These are phyloP conservation scores for Nadsonia commutata DNA, from an alignment of 1,139 yeast genomes.

Conservation along the genomic window DNA sequence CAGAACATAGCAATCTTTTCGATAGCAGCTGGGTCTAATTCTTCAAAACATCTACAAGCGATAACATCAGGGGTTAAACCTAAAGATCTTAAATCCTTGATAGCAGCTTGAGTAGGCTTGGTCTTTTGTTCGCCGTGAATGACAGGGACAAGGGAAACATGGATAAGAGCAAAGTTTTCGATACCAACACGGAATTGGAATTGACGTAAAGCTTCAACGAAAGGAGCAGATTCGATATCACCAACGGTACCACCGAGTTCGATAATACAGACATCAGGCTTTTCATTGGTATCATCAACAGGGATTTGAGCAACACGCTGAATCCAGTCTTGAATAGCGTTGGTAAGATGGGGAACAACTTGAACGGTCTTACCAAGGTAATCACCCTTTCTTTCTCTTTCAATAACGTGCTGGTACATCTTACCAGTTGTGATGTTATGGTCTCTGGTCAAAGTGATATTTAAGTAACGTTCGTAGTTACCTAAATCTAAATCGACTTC, in stretches of 20 bases:
- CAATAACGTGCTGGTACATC: conserved; percentile 85
- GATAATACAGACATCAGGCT: conserved; percentile 83
- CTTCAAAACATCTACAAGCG: conserved; percentile 91
- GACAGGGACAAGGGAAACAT: conserved; percentile 92
- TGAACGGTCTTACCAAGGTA: conserved; percentile 98
- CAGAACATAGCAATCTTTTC: conserved; percentile 98
- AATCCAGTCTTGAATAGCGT: conserved; percentile 97
- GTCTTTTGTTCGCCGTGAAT: conserved; percentile 98
- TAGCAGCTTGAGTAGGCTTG: conserved; percentile 98
- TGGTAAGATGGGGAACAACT: conserved; percentile 95
- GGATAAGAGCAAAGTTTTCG: conserved; percentile 89
- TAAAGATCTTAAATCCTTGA: conserved; percentile 85
- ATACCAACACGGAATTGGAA: conserved; percentile 93
- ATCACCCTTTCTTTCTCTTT: conserved; percentile 92
- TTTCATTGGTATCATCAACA: conserved; percentile 80
- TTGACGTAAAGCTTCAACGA: conserved; percentile 96
- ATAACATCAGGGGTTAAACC: conserved; percentile 94
- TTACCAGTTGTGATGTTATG: conserved; percentile 98
- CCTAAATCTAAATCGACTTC: conserved; percentile 97
- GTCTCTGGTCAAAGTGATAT: conserved; percentile 80
- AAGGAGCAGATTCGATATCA: conserved; percentile 97
- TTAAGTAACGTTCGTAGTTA: conserved; percentile 91
- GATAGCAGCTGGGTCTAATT: conserved; percentile 67
- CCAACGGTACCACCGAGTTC: conserved; percentile 99
- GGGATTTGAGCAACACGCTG: conserved; percentile 85